Conservation (phyloP, 2,329 filamentous ascomycete species). For the Sporothrix inflata region DNA sequence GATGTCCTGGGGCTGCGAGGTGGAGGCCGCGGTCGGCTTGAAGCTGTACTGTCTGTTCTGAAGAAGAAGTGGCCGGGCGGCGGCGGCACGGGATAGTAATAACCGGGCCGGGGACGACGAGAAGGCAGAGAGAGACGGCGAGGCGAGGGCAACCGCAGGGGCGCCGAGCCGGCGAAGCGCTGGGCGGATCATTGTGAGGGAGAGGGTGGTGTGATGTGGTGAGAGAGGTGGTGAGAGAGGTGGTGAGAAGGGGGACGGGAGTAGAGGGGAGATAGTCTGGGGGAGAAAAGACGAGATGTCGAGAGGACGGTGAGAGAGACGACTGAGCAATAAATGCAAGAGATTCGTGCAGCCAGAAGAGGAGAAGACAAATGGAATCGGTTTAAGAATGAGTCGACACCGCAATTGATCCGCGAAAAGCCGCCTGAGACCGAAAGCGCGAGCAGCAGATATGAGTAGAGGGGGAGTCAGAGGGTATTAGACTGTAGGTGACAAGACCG, state of each 20-base stretch:
- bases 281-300: not conserved
- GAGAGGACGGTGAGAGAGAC: not conserved
- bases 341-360: not conserved
- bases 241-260: slow-evolving; percentile 18
- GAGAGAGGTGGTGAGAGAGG: slow-evolving; percentile 7
- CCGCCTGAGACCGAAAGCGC: slow-evolving; percentile 16
- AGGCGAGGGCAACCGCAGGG: slow-evolving; percentile 35
- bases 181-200: slow-evolving; percentile 50
- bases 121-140: not conserved
- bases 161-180: slow-evolving; percentile 48
- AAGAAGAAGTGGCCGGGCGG: slow-evolving; percentile 3
- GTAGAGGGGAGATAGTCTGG: slow-evolving; percentile 17
- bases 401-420: slow-evolving; percentile 15
- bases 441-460: not conserved
- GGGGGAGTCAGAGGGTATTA: slow-evolving; percentile 12
- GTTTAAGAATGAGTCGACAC: slow-evolving; percentile 18
- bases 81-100: slow-evolving; percentile 31
- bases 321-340: not conserved
- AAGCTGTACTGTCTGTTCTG: slow-evolving; percentile 56
- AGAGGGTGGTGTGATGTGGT: slow-evolving; percentile 19
- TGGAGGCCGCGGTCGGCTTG: slow-evolving; percentile 53
- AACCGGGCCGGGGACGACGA: slow-evolving; percentile 24
- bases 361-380: not conserved
- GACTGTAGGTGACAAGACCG: too few species aligned
- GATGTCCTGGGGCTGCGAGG: slow-evolving; percentile 64